A percentile compares a stretch with the other conserved stretches of the same genome.
Evolutionary conservation across 768 basidiomycete genomes (phyloP).

Genomic region (Dioszegia aurantiaca): DNA sequence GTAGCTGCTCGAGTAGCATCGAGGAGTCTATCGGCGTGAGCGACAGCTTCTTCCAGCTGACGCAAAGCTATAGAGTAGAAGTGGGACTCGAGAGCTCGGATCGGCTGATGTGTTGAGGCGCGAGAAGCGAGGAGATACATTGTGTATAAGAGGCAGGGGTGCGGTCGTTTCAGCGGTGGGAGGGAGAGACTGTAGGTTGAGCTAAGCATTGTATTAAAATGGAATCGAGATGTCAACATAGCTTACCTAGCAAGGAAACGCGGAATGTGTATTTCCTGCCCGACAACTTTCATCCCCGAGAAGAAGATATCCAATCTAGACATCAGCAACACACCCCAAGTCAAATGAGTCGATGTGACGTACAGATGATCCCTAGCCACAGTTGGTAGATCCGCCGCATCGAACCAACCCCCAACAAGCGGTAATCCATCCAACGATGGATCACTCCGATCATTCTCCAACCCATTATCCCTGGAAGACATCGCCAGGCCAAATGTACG

Average conservation of each 20-base stretch:
- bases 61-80: slow-evolving; percentile 36
- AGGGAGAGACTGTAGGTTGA: slow-evolving; percentile 30
- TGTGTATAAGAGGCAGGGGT: slow-evolving; percentile 41
- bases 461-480: neutral
- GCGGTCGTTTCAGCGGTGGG: slow-evolving; percentile 37
- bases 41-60: slow-evolving; percentile 37
- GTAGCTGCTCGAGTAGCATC: slow-evolving; percentile 39
- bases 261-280: slow-evolving; percentile 40
- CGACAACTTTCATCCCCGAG: slow-evolving; percentile 32
- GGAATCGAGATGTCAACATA: neutral
- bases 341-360: slow-evolving; percentile 6
- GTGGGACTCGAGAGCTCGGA: slow-evolving; percentile 35
- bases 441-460: slow-evolving; percentile 7
- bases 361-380: slow-evolving; percentile 45
- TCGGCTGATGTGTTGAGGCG: slow-evolving; percentile 30
- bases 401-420: slow-evolving; percentile 46
- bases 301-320: slow-evolving; percentile 44
- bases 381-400: slow-evolving; percentile 41
- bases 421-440: slow-evolving; percentile 13
- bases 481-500: slow-evolving; percentile 2
- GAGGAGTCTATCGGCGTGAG: slow-evolving; percentile 30
- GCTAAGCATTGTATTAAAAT: neutral
- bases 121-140: slow-evolving; percentile 44
- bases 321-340: neutral
- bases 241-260: slow-evolving; percentile 42